Percentiles rank a stretch among this genome's conserved stretches.
These are phyloP conservation scores for Triticum timopheevii DNA, from an alignment of 176 grass and related monocot species.

Conservation along the genomic window DNA sequence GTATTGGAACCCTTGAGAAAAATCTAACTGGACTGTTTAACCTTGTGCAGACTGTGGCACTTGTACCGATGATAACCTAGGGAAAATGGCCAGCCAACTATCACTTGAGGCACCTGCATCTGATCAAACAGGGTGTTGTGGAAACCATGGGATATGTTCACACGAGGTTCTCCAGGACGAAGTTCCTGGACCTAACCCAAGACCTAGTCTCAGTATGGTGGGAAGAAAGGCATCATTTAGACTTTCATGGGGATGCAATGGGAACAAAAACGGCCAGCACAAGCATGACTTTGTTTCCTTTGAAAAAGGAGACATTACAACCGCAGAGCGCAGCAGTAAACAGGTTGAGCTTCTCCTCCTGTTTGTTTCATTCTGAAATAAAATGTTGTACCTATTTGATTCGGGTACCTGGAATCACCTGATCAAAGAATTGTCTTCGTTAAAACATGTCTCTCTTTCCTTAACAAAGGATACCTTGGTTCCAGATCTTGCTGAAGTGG, in stretches of 20 bases:
- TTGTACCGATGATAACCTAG: slow-evolving; percentile 33
- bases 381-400: background rate
- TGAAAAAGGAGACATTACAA: slow-evolving; percentile 97
- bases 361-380: slow-evolving; percentile 14
- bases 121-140: slow-evolving; percentile 79
- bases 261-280: slow-evolving; percentile 87
- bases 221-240: slow-evolving; percentile 83
- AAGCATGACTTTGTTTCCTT: slow-evolving; percentile 99
- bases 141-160: slow-evolving; percentile 96
- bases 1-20: background rate
- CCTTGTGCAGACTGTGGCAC: slow-evolving; percentile 41
- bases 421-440: background rate
- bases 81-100: slow-evolving; percentile 39
- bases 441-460: slow-evolving; percentile 17
- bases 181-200: slow-evolving; percentile 54
- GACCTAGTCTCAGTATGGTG: slow-evolving; percentile 60
- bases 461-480: slow-evolving; percentile 28
- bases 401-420: background rate
- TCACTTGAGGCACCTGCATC: slow-evolving; percentile 35
- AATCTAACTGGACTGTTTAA: slow-evolving; percentile 24
- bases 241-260: slow-evolving; percentile 98
- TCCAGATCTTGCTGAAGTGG: slow-evolving; percentile 99
- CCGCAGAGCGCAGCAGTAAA: slow-evolving; percentile 91
- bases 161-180: slow-evolving; percentile 89
- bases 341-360: slow-evolving; percentile 55